Base-by-base conservation (phyloP, 108 stramenopile genomes). In the Cyclotella sp. region DNA sequence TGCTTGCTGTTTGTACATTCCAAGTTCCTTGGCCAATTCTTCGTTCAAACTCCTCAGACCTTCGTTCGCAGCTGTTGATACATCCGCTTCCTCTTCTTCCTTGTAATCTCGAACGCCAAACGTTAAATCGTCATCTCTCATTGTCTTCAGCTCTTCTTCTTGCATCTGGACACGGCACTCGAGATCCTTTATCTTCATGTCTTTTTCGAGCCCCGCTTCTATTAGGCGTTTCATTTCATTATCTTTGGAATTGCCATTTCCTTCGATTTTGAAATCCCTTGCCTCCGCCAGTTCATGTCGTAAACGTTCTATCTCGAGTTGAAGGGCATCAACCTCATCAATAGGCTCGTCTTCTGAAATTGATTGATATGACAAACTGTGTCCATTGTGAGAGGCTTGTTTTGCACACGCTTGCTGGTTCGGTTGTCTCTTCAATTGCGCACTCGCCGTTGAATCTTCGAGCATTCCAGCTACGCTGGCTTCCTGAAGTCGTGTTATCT, bases 271-370 rank as follows among this genome's bases (percentile, higher is more conserved):
- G 21, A 42, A 24, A n/a, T 75, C 58, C 44, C 68, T 84, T 21
- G 61, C 68, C 0, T 52, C 66, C 34, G 16, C 49, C 24, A 86
- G 46, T 41, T 86, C 86, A 15, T 51, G 75, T 18, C 77, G 66
- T 11, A 86, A 74, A 27, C 83, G 75, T 55, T 84, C 73, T 22
- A 86, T 64, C 55, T 86, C 86, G 43, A 57, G 70, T 61, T 85
- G 72, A 52, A 83, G 73, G 52, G 72, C 74, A 11, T 63, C 19
- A 53, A 78, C 68, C 19, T 83, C 82, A 61, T 75, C 40, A 13
- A 14, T 52, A 11, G 47, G 49, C 60, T 75, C 61, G 15, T 75
- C 79, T 76, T 84, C 82, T 28, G 55, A 62, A n/a, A 78, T 74
- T 52, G 82, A 21, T 42, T 68, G 77, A 68, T 73, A 41, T 24